Conservation (phyloP, 495 filamentous ascomycete species). For the Talaromyces borbonicus region DNA sequence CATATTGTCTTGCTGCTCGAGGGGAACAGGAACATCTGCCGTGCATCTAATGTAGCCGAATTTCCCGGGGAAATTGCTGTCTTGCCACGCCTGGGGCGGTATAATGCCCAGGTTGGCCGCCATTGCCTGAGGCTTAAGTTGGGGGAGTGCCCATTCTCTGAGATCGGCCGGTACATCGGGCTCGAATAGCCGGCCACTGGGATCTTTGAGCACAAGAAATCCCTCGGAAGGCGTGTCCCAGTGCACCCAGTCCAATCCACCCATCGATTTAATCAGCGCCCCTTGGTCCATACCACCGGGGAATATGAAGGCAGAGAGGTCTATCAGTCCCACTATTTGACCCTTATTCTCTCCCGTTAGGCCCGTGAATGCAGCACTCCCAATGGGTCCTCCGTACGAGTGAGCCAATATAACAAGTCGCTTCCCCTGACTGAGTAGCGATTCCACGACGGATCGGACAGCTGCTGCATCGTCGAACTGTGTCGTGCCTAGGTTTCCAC, state of each 20-base stretch:
- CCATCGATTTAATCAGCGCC: slow-evolving; percentile 8
- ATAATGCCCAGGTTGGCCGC: slow-evolving; percentile 9
- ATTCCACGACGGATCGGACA: too few relatives aligned
- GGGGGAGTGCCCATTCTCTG: slow-evolving; percentile 8
- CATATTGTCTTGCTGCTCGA: slow-evolving; percentile 9
- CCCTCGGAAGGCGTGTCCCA: slow-evolving; percentile 8
- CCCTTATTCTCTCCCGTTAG: too few relatives aligned
- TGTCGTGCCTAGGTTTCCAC: too few relatives aligned
- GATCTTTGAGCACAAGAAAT: slow-evolving; percentile 7
- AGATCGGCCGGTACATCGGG: slow-evolving; percentile 6
- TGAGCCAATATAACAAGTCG: too few relatives aligned
- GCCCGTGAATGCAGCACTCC: too few relatives aligned
- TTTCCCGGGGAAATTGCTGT: slow-evolving; percentile 5
- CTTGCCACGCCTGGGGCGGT: slow-evolving; percentile 11
- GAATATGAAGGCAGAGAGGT: too few relatives aligned
- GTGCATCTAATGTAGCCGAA: slow-evolving; percentile 11
- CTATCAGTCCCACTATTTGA: too few relatives aligned
- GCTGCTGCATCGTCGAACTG: too few relatives aligned
- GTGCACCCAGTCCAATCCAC: slow-evolving; percentile 2
- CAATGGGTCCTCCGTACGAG: too few relatives aligned
- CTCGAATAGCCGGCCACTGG: slow-evolving; percentile 5
- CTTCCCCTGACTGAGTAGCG: too few relatives aligned
- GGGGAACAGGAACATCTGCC: slow-evolving; percentile 3
- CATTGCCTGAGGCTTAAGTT: slow-evolving; percentile 12
- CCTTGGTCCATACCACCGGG: slow-evolving; percentile 11